Base-by-base conservation (phyloP, 2,329 filamentous ascomycete species). In the Xylariaceae sp. region DNA sequence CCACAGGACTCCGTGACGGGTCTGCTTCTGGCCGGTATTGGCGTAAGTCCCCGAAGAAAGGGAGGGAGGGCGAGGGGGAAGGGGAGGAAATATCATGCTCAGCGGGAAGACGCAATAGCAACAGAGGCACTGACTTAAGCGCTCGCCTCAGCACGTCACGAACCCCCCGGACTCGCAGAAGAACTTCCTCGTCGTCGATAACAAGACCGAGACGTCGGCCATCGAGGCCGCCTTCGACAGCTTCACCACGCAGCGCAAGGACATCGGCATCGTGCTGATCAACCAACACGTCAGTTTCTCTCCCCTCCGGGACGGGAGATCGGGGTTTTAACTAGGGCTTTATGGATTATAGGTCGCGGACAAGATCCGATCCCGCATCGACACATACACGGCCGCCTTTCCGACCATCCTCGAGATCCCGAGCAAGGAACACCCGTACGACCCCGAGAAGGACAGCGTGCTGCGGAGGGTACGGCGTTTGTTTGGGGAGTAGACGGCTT, bases 391-490 rank as follows among this genome's bases (percentile, higher is more conserved):
- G 18, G 89, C 92, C 47, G 92, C 94, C 4, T 99, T 99, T 74
- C 94, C 94, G n/a, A 87, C 91, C 19, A 81, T 99, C 51, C 84
- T 99, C 54, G 94, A 99, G 73, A 97, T 99, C 57, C 94, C 94
- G 21, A 95, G 90, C 75, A 99, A 99, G 79, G 94, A 99, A 71
- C 94, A 99, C 71, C 94, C 94, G 2, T 99, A 99, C 69, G 92
- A 99, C 66, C 94, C 94, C 0, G 94, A 99, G 75, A 99, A 99
- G 78, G 94, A 99, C 72, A 97, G 92, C 68, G 92, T 99, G 41
- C 72, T 99, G 74, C 88, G 92, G 75, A 82, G 94, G 62, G 94
- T 99, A 43, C 76, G 80, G 57, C 76, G 80, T 55, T 61, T 84
- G 53, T 86, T 86, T 74, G 83, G 83, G 63, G 83, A 92, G 76